A percentile compares a stretch with the other conserved stretches of the same genome.
phyloP scores from a whole-genome alignment of 2,329 filamentous ascomycete genomes.

The Talaromyces piceae region DNA sequence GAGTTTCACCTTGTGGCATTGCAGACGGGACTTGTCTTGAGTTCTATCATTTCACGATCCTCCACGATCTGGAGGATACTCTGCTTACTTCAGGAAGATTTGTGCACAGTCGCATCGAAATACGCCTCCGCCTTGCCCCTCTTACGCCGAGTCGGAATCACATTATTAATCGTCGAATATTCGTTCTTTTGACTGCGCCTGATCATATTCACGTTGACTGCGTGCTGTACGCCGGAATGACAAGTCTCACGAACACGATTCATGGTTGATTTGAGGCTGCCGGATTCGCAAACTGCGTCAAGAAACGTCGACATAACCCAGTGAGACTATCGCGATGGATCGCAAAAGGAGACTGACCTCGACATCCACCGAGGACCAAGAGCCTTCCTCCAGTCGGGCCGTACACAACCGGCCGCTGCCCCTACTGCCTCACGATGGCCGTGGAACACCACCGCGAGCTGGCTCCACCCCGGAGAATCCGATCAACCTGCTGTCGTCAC shows the following conservation, averaged over 20 bases:
- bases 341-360: conserved; percentile 38
- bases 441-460: conserved; percentile 3
- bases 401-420: conserved; percentile 17
- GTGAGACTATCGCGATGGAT: conserved; percentile 18
- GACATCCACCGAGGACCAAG: conserved; percentile 24
- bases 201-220: too few species aligned
- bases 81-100: too few species aligned
- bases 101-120: too few species aligned
- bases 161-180: too few species aligned
- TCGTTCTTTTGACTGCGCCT: too few species aligned
- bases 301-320: not conserved
- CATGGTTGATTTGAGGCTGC: not conserved
- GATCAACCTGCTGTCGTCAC: conserved; percentile 26
- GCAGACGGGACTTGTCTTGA: not conserved
- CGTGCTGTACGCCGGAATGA: not conserved
- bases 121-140: too few species aligned
- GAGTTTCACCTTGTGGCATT: not conserved
- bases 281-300: not conserved
- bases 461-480: conserved; percentile 27
- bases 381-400: conserved; percentile 10
- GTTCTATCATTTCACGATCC: not conserved
- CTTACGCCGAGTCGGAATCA: too few species aligned
- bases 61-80: too few species aligned
- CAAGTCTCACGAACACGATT: not conserved
- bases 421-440: conserved; percentile 6